Conservation (phyloP, 768 basidiomycete genomes). For the Pleurotus eryngii region DNA sequence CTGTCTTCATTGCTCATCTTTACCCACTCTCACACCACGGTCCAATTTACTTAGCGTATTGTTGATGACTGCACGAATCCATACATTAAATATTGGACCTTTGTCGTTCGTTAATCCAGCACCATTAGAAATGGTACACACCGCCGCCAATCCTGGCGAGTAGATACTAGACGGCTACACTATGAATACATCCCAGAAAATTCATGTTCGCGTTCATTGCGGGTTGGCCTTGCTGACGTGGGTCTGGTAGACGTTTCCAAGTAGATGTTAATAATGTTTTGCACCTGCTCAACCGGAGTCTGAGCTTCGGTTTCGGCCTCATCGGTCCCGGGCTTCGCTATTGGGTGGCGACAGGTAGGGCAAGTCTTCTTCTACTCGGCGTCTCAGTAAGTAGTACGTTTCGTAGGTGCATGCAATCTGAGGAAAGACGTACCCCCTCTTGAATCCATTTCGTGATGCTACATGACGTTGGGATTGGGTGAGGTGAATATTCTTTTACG, state of each 20-base stretch:
- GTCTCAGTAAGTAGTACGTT: too few relatives aligned
- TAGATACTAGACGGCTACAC: too few relatives aligned
- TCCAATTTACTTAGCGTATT: slow-evolving; percentile 3
- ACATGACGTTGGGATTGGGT: neutral
- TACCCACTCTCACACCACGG: neutral
- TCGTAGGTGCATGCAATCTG: neutral
- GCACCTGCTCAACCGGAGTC: neutral
- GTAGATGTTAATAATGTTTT: too few relatives aligned
- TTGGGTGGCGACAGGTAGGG: slow-evolving; percentile 56
- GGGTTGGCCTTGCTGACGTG: neutral
- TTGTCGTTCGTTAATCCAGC: neutral
- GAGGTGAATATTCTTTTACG: slow-evolving; percentile 12
- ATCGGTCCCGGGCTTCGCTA: slow-evolving; percentile 20
- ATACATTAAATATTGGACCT: slow-evolving; percentile 7
- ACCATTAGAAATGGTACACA: too few relatives aligned
- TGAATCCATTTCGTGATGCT: slow-evolving; percentile 66
- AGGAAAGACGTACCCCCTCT: slow-evolving; percentile 43
- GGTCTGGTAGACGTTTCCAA: neutral
- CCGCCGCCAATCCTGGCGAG: too few relatives aligned
- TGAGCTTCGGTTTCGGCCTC: neutral
- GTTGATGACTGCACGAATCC: slow-evolving; percentile 7
- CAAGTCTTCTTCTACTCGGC: slow-evolving; percentile 54
- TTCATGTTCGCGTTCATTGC: slow-evolving; percentile 26
- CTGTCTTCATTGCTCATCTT: neutral
- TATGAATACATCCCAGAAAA: slow-evolving; percentile 62